Evolutionary conservation across 805 yeast species (phyloP), one percentile per base, ranked within the genome.

Genomic region (Kodamaea restingae): DNA sequence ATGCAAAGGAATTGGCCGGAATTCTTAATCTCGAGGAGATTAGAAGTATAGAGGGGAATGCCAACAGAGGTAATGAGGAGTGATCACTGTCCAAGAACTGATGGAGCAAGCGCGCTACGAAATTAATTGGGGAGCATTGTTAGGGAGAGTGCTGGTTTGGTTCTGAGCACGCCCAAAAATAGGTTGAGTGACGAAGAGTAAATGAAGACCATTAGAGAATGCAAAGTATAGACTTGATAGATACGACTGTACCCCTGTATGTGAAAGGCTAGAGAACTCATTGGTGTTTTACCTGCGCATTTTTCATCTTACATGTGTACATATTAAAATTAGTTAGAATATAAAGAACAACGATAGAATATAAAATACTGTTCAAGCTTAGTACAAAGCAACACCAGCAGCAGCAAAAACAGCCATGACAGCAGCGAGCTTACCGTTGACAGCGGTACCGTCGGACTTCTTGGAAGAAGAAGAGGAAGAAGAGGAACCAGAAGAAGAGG

Each of bases 381-480:
- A 57, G 56, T 51, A 58, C 46, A 67, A 55, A 46, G 64, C 61
- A 32, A 65, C 57, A 51, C 71, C 71, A 38, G 64, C 45, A 40
- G 65, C 63, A 43, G 64, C 67, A 38, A 65, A 52, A 40, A 57
- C 58, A 33, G 62, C 61, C 43, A 58, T 44, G 22, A 59, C 44
- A 36, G 67, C 45, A 39, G 54, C 55, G 33, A 61, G 49, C 50
- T 50, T 49, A 43, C 52, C 52, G 33, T 38, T 25, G 30, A 44
- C 41, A 35, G 58, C 35, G 18, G 59, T 38, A 46, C 63, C 65
- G 38, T 47, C 65, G 35, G 50, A 48, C 36, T 40, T 49, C 50
- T 43, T 57, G 44, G 51, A 35, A 31, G 58, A 32, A 21, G 55
- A 37, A 20, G 54, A 24, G 21, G 44, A 27, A 30, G 60, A 44